A percentile compares a stretch with the other conserved stretches of the same genome.
phyloP scores from a whole-genome alignment of 1,139 yeast genomes.

The Kluyveromyces sp. region DNA sequence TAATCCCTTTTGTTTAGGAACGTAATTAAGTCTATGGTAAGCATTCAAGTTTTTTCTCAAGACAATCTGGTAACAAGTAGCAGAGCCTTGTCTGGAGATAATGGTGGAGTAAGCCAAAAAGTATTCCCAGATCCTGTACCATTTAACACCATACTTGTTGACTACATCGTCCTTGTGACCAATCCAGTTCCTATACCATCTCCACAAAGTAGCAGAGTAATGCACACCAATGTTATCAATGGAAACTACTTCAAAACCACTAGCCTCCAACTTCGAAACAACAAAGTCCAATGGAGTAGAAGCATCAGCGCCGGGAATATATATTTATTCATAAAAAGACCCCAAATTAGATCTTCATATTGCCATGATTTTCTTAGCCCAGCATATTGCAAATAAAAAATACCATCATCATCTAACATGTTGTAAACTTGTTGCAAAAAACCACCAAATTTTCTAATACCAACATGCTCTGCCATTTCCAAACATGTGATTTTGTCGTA shows the following conservation, averaged over 20 bases:
- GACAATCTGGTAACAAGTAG: constrained; percentile 85
- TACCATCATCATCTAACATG: constrained; percentile 86
- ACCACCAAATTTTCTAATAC: constrained; percentile 71
- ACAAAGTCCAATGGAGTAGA: constrained; percentile 89
- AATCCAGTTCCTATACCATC: constrained; percentile 94
- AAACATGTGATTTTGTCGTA: constrained; percentile 85
- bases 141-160: constrained; percentile 76
- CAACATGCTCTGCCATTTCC: constrained; percentile 97
- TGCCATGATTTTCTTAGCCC: constrained; percentile 93
- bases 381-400: constrained; percentile 81
- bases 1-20: constrained; percentile 73
- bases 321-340: constrained; percentile 91
- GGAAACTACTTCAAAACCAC: constrained; percentile 80
- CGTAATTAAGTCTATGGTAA: constrained; percentile 74
- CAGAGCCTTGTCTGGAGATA: constrained; percentile 88
- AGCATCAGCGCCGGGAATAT: constrained; percentile 96
- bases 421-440: constrained; percentile 77
- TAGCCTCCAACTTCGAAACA: constrained; percentile 65
- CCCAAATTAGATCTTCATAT: constrained; percentile 91
- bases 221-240: constrained; percentile 89
- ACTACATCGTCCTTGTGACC: constrained; percentile 71
- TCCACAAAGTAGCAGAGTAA: constrained; percentile 86
- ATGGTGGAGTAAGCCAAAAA: constrained; percentile 77
- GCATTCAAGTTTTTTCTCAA: constrained; percentile 84
- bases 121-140: constrained; percentile 94